phyloP scores from a whole-genome alignment of 2,329 filamentous ascomycete species.

The Trichophyton mentagrophytes region DNA sequence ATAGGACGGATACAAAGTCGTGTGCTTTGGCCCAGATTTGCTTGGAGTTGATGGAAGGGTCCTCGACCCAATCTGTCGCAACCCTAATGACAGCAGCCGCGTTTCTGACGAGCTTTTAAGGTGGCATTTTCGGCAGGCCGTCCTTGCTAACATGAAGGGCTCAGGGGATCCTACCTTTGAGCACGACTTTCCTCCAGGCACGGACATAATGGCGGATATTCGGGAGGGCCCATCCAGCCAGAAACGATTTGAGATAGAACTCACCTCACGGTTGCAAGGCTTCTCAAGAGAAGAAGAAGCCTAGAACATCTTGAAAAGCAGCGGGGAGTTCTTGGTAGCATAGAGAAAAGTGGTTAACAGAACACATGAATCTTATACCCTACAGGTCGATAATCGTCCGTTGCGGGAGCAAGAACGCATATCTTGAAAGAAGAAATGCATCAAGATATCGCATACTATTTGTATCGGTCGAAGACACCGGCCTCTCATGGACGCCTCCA shows the following conservation, averaged over 20 bases:
- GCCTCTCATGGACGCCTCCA: too few relatives aligned
- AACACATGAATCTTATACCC: too few relatives aligned
- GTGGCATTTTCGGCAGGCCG: constrained; percentile 16
- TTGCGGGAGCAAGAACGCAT: too few relatives aligned
- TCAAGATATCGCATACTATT: too few relatives aligned
- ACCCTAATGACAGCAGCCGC: constrained; percentile 5
- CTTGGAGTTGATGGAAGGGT: constrained; percentile 11
- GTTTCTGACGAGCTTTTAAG: neutral
- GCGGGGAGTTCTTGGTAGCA: too few relatives aligned
- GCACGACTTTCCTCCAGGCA: constrained; percentile 3
- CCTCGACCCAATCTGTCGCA: constrained; percentile 12
- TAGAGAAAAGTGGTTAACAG: too few relatives aligned
- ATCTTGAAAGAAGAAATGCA: too few relatives aligned
- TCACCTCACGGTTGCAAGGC: neutral
- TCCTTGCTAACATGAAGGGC: constrained; percentile 16
- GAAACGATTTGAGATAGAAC: neutral
- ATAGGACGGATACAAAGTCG: constrained; percentile 14
- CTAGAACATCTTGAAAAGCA: neutral
- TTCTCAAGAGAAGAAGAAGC: neutral
- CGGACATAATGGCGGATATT: neutral
- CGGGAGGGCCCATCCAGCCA: neutral
- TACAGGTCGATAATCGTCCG: too few relatives aligned
- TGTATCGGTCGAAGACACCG: too few relatives aligned
- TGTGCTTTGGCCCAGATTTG: constrained; percentile 5
- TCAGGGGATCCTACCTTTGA: constrained; percentile 16